Conservation (phyloP, 129 eudicot species). For the sunflower (Helianthus annuus) region HanXRQr2.0-SUNRISE NC_035438.2:112781501-112782000, state of each 20-base stretch:
- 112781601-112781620: background rate
- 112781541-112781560: constrained; percentile 63
- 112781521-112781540: constrained; percentile 69
- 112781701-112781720: constrained; percentile 68
- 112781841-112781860: background rate
- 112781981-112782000: constrained; percentile 63
- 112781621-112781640: constrained; percentile 14
- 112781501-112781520: constrained; percentile 83
- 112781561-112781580: constrained; percentile 42
- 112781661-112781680: constrained; percentile 78
- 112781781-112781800: background rate
- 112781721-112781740: constrained; percentile 66
- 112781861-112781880: background rate
- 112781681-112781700: constrained; percentile 87
- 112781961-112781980: constrained; percentile 81
- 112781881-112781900: background rate
- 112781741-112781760: background rate
- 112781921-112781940: constrained; percentile 12
- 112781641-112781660: constrained; percentile 44
- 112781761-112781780: background rate
- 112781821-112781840: background rate
- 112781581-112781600: too few relatives aligned
- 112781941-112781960: constrained; percentile 69
- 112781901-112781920: background rate
- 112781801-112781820: background rate